Evolutionary conservation across 2,329 filamentous ascomycete species (phyloP).

Genomic region (Sporothrix sp.): DNA sequence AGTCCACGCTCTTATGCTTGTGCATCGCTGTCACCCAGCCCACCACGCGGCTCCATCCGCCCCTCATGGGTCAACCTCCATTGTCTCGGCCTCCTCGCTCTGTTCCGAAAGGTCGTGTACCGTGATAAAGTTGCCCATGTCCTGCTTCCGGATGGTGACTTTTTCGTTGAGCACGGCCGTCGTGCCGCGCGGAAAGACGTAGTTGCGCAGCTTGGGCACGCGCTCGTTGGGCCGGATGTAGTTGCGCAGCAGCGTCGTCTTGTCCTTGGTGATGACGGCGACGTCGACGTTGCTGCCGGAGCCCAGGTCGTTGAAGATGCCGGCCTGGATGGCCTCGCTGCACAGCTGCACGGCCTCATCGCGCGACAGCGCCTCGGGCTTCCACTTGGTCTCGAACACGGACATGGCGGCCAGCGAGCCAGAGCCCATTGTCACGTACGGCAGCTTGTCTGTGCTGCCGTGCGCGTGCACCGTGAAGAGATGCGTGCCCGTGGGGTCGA

Average conservation of each 20-base stretch:
- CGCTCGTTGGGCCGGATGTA: constrained; percentile 90
- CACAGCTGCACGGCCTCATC: constrained; percentile 77
- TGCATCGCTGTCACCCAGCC: not conserved
- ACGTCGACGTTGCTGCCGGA: constrained; percentile 97
- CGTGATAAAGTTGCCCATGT: constrained; percentile 88
- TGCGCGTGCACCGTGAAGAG: constrained; percentile 98
- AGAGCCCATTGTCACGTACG: constrained; percentile 98
- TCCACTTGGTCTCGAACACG: constrained; percentile 95
- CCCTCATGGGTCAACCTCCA: constrained; percentile 55
- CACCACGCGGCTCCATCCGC: not conserved
- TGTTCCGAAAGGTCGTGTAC: constrained; percentile 65
- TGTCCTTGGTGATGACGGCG: constrained; percentile 87
- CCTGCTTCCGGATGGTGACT: constrained; percentile 75
- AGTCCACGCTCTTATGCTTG: not conserved
- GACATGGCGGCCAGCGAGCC: constrained; percentile 95
- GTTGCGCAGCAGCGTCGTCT: constrained; percentile 88
- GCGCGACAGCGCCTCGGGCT: constrained; percentile 55
- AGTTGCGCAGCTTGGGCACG: constrained; percentile 84
- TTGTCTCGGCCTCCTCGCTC: constrained; percentile 50
- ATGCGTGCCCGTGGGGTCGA: constrained; percentile 88
- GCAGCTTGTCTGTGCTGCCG: constrained; percentile 95
- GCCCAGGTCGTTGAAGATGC: constrained; percentile 97
- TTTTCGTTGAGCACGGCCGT: constrained; percentile 94
- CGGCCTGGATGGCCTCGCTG: constrained; percentile 81
- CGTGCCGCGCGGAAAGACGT: constrained; percentile 83